Base-by-base conservation (phyloP, 768 basidiomycete species). In the Kwoniella bestiolae region DNA sequence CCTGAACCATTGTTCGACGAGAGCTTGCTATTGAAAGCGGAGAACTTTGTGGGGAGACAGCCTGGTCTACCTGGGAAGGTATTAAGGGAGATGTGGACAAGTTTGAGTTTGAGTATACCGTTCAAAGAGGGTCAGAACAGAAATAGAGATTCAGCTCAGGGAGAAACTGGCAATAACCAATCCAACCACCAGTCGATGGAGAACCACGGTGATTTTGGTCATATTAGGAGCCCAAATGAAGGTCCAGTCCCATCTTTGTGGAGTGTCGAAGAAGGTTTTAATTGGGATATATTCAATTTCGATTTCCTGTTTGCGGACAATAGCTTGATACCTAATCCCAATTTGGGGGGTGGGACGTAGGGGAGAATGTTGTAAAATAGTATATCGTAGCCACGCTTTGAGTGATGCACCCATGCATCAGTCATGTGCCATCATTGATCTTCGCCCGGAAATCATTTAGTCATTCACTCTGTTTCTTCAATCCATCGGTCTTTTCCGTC, bases 1-100 rank as follows among this genome's bases (percentile, higher is more conserved):
- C 34, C 34, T 21, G 25, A 56, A 8, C 56, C 56, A 5, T 25
- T 56, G 5, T 56, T 56, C 38, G 38, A 56, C 14, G 56, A 56
- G 41, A 9, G 21, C 3, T 12, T 44, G 3, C 11, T 56, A 18
- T 35, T 38, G 11, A 56, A 35, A 23, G 55, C 41, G 5, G 56
- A 56, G 25, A 41, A 35, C 6, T 56, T 38, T 23, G 38, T 41
- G 25, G 56, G n/a, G 21, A 56, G 32, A 41, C 35, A 38, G 28
- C 56, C 56, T 16, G 38, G 38, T 28, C n/a, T 56, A n/a, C 34
- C 35, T 6, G 35, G 56, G 3, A 56, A 41, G 25, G n/a, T 56
- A 8, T 11, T 56, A 23, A 56, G 26, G 12, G 35, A 56, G 34
- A 38, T 41, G 28, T 56, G 56, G 56, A 35, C 25, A 23, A 41